Evolutionary conservation across 768 basidiomycete genomes (phyloP).

Genomic region (Fibroporia radiculosa): DNA sequence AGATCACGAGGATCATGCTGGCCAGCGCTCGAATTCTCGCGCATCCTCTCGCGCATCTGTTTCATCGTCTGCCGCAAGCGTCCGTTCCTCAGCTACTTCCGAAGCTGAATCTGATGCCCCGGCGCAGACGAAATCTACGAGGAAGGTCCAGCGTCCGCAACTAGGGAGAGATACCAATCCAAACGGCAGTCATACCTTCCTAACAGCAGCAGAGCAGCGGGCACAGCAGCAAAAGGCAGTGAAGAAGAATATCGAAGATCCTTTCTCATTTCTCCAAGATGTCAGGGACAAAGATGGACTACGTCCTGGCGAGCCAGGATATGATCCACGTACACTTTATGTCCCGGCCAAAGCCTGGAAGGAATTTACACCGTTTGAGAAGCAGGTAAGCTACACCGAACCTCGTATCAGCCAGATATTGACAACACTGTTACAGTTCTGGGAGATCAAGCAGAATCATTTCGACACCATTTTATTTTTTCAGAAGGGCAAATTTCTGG

Average conservation of each 20-base stretch:
- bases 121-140: slow-evolving; percentile 27
- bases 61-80: slow-evolving; percentile 30
- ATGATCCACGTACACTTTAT: slow-evolving; percentile 84
- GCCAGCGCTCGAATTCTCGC: slow-evolving; percentile 42
- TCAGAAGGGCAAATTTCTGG: slow-evolving; percentile 94
- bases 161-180: slow-evolving; percentile 25
- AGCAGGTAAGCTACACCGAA: slow-evolving; percentile 39
- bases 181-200: slow-evolving; percentile 38
- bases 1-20: slow-evolving; percentile 29
- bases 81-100: slow-evolving; percentile 17
- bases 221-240: slow-evolving; percentile 71
- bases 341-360: slow-evolving; percentile 74
- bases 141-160: slow-evolving; percentile 26
- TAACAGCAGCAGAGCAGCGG: slow-evolving; percentile 79
- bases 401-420: background rate
- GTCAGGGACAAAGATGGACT: slow-evolving; percentile 76
- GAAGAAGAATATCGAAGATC: slow-evolving; percentile 72
- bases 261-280: slow-evolving; percentile 69
- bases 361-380: slow-evolving; percentile 92
- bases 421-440: slow-evolving; percentile 18
- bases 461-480: slow-evolving; percentile 97
- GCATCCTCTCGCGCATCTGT: slow-evolving; percentile 27
- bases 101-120: slow-evolving; percentile 29
- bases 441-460: slow-evolving; percentile 94
- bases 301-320: slow-evolving; percentile 72